Conservation (phyloP, 2,329 filamentous ascomycete species). For the Allantophomopsis lycopodina region DNA sequence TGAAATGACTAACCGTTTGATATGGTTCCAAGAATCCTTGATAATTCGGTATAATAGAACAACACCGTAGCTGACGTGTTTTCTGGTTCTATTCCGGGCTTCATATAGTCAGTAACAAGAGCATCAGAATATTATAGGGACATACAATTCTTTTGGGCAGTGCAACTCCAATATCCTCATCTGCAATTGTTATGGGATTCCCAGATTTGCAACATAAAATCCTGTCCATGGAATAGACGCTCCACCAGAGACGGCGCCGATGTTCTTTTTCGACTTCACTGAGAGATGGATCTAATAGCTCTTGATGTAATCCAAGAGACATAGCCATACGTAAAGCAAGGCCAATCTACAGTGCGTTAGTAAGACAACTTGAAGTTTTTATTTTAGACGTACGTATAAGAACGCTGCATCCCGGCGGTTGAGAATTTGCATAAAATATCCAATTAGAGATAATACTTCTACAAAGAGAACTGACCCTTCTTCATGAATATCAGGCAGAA, state of each 20-base stretch:
- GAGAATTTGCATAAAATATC: conserved; percentile 43
- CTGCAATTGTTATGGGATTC: conserved; percentile 37
- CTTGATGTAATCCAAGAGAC: conserved; percentile 39
- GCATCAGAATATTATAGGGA: conserved; percentile 8
- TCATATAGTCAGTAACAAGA: too few relatives aligned
- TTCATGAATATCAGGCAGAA: conserved; percentile 40
- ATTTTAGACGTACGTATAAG: conserved; percentile 25
- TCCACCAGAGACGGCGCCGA: conserved; percentile 40
- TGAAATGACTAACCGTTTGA: conserved; percentile 16
- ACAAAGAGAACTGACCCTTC: conserved; percentile 38
- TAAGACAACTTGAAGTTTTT: too few relatives aligned
- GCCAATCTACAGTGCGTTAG: conserved; percentile 22
- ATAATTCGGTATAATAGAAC: conserved; percentile 35
- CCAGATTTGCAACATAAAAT: conserved; percentile 38
- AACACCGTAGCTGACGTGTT: conserved; percentile 32
- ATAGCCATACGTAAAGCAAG: conserved; percentile 42
- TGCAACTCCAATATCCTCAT: conserved; percentile 34
- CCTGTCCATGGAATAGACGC: conserved; percentile 37
- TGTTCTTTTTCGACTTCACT: conserved; percentile 29
- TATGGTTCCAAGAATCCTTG: conserved; percentile 35
- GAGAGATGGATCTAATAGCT: conserved; percentile 25
- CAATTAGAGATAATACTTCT: conserved; percentile 37
- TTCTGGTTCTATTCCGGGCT: conserved; percentile 16
- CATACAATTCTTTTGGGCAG: conserved; percentile 19
- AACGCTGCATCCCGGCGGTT: conserved; percentile 40